Percentiles rank a stretch among this genome's conserved stretches.
Conservation (phyloP, 441 rosid genomes). For the Viola pubescens region DNA sequence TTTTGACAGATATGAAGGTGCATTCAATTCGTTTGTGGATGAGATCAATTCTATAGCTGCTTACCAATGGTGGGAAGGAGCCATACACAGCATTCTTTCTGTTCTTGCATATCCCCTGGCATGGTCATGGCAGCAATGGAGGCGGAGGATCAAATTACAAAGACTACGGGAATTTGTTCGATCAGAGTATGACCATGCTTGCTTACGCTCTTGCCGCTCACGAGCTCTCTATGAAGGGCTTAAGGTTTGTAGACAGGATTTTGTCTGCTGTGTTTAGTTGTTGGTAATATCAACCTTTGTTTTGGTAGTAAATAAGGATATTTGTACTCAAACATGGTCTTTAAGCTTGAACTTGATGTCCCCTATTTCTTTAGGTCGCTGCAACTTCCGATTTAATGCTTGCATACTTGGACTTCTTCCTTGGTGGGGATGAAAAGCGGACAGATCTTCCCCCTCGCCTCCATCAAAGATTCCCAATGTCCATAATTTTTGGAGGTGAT, state of each 20-base stretch:
- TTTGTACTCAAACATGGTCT: neutral
- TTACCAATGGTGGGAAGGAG: slow-evolving; percentile 99
- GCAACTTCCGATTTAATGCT: slow-evolving; percentile 96
- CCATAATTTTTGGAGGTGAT: slow-evolving; percentile 92
- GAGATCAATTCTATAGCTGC: slow-evolving; percentile 94
- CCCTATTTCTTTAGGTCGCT: slow-evolving; percentile 55
- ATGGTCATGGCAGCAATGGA: slow-evolving; percentile 99
- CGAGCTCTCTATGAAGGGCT: slow-evolving; percentile 98
- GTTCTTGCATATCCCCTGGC: slow-evolving; percentile 82
- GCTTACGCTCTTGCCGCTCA: slow-evolving; percentile 98
- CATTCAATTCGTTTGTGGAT: slow-evolving; percentile 89
- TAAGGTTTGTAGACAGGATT: slow-evolving; percentile 49
- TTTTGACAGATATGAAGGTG: slow-evolving; percentile 76
- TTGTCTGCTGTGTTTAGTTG: neutral
- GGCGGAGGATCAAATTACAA: slow-evolving; percentile 80
- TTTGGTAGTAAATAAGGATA: neutral
- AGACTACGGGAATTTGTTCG: slow-evolving; percentile 95
- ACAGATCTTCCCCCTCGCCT: slow-evolving; percentile 89
- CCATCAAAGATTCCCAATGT: slow-evolving; percentile 72
- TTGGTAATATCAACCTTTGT: neutral
- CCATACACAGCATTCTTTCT: slow-evolving; percentile 75
- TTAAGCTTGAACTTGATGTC: slow-evolving; percentile 5
- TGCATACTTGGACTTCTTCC: slow-evolving; percentile 95
- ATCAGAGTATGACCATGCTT: slow-evolving; percentile 98
- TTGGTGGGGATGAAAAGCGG: slow-evolving; percentile 99